Conservation (phyloP, 2,329 filamentous ascomycete species). For the Aspergillus brasiliensis region DNA sequence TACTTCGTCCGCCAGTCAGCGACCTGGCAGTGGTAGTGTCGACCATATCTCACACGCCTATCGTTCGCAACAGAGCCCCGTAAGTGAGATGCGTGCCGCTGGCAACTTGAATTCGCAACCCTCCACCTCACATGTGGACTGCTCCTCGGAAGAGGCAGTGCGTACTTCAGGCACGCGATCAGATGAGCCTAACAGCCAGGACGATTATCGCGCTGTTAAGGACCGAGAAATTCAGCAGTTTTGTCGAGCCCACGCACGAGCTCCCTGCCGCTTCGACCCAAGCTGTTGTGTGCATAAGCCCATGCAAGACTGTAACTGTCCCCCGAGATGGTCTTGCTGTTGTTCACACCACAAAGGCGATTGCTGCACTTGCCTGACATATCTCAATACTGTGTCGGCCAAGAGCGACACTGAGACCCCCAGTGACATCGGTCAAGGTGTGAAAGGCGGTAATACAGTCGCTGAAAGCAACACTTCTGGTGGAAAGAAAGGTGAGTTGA, state of each 20-base stretch:
- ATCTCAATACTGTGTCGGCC: not conserved
- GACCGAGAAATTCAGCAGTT: not conserved
- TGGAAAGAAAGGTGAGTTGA: not conserved
- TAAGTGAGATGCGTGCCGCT: not conserved
- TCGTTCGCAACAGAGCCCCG: not conserved
- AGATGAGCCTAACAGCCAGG: not conserved
- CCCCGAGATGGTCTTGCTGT: slow-evolving; percentile 21
- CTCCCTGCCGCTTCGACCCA: slow-evolving; percentile 18
- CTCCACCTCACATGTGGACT: not conserved
- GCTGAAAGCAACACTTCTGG: not conserved
- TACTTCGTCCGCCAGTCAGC: too few relatives aligned
- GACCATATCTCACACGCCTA: not conserved
- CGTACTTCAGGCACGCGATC: not conserved
- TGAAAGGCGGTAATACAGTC: too few relatives aligned
- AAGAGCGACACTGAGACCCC: not conserved
- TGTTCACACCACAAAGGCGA: slow-evolving; percentile 25
- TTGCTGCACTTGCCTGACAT: slow-evolving; percentile 6
- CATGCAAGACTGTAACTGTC: slow-evolving; percentile 15
- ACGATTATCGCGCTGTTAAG: not conserved
- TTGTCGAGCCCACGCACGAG: slow-evolving; percentile 11
- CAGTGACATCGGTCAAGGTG: not conserved
- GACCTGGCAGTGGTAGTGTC: not conserved
- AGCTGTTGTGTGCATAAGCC: slow-evolving; percentile 23
- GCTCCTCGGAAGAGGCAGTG: not conserved
- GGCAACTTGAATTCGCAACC: not conserved